Evolutionary conservation across 148 eudicot species (phyloP).

Genomic region (Polygonum aviculare): DNA sequence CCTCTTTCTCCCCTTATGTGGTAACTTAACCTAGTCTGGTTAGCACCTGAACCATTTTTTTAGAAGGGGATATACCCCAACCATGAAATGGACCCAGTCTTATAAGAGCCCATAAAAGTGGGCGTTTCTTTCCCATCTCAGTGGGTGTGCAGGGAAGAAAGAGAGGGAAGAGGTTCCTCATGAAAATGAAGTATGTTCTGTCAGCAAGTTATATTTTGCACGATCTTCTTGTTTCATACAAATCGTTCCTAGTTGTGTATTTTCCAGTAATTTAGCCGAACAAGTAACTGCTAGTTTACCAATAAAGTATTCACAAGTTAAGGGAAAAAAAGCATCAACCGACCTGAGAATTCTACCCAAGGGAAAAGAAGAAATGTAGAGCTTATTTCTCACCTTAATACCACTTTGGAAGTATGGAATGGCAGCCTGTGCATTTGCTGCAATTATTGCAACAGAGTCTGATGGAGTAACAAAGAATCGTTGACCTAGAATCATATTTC

Average conservation of each 20-base stretch:
- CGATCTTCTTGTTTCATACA: background rate
- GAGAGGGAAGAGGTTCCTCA: background rate
- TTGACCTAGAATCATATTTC: slow-evolving; percentile 94
- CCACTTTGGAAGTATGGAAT: slow-evolving; percentile 86
- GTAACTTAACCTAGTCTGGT: too few species aligned
- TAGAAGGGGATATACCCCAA: too few species aligned
- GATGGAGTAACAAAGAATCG: slow-evolving; percentile 95
- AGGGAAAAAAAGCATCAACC: background rate
- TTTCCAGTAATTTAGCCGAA: background rate
- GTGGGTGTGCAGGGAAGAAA: background rate
- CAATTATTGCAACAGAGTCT: slow-evolving; percentile 97
- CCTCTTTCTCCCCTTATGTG: too few species aligned
- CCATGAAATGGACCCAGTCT: background rate
- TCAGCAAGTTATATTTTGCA: background rate
- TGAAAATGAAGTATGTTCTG: background rate
- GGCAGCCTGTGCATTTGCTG: slow-evolving; percentile 85
- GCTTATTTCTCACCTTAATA: slow-evolving; percentile 44
- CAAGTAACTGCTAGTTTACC: too few species aligned
- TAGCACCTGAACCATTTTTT: too few species aligned
- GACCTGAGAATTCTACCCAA: background rate
- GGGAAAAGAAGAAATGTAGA: background rate
- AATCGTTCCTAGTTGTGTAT: background rate
- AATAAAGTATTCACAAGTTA: background rate
- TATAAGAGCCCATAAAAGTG: background rate
- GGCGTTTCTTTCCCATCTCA: background rate